phyloP scores from a whole-genome alignment of 73 alveolate species.

The Tetrahymena thermophila region DNA sequence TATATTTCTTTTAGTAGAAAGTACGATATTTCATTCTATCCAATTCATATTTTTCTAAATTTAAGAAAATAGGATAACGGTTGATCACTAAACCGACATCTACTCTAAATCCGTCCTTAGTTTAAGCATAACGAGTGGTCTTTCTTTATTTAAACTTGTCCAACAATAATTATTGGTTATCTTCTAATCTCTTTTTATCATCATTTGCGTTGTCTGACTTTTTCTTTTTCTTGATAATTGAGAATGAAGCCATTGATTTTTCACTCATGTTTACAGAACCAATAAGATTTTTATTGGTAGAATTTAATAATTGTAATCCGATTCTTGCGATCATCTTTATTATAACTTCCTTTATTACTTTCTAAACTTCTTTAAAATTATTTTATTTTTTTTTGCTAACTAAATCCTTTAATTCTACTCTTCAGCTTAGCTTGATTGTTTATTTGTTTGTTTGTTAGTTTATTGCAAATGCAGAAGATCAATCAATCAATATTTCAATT shows the following conservation, averaged over 20 bases:
- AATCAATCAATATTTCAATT: not conserved
- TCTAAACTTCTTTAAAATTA: not conserved
- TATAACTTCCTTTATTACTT: not conserved
- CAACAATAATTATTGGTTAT: not conserved
- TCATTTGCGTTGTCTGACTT: not conserved
- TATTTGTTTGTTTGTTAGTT: not conserved
- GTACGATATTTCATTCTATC: constrained; percentile 22
- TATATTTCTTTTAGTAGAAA: not conserved
- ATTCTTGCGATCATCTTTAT: not conserved
- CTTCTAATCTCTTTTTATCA: not conserved
- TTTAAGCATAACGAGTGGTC: not conserved
- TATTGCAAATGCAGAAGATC: not conserved
- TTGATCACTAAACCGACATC: constrained; percentile 41
- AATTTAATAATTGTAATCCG: not conserved
- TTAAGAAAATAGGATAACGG: constrained; percentile 41
- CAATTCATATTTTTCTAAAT: constrained; percentile 15
- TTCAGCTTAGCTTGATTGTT: not conserved
- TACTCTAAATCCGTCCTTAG: constrained; percentile 13
- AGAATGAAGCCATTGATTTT: not conserved
- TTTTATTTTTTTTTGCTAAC: not conserved
- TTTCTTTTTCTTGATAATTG: not conserved
- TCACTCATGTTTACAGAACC: not conserved
- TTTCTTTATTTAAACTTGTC: not conserved
- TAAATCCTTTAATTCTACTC: not conserved
- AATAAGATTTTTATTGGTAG: not conserved